Conservation (phyloP, 176 grass and related monocot genomes). For the Tillandsia leiboldiana region DNA sequence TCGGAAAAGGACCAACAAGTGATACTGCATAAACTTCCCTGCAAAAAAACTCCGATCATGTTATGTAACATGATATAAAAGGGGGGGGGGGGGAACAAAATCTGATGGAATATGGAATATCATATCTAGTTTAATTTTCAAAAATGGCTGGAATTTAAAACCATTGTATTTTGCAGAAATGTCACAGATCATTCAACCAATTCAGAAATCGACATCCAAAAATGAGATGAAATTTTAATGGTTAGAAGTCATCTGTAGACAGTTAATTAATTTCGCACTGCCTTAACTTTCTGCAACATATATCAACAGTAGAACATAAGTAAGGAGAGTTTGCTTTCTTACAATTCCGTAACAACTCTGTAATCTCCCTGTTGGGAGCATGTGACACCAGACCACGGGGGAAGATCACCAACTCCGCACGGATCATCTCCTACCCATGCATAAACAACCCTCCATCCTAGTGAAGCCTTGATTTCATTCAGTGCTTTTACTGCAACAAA, state of each 20-base stretch:
- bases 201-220: too few relatives aligned
- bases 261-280: too few relatives aligned
- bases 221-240: too few relatives aligned
- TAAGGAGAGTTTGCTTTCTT: constrained; percentile 21
- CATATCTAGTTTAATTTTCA: too few relatives aligned
- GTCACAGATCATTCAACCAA: too few relatives aligned
- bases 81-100: too few relatives aligned
- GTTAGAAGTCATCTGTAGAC: too few relatives aligned
- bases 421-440: constrained; percentile 97
- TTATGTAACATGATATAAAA: neutral
- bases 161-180: too few relatives aligned
- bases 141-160: too few relatives aligned
- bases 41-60: constrained; percentile 23
- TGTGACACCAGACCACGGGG: constrained; percentile 95
- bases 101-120: too few relatives aligned
- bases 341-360: constrained; percentile 96
- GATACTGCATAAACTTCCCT: constrained; percentile 98
- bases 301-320: neutral
- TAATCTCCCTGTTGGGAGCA: constrained; percentile 94
- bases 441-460: constrained; percentile 98
- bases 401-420: constrained; percentile 81
- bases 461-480: constrained; percentile 89
- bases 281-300: too few relatives aligned
- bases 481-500: constrained; percentile 84
- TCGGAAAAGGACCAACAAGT: constrained; percentile 89